Evolutionary conservation across 2,329 filamentous ascomycete species (phyloP).

Genomic region (Coleophoma cylindrospora): DNA sequence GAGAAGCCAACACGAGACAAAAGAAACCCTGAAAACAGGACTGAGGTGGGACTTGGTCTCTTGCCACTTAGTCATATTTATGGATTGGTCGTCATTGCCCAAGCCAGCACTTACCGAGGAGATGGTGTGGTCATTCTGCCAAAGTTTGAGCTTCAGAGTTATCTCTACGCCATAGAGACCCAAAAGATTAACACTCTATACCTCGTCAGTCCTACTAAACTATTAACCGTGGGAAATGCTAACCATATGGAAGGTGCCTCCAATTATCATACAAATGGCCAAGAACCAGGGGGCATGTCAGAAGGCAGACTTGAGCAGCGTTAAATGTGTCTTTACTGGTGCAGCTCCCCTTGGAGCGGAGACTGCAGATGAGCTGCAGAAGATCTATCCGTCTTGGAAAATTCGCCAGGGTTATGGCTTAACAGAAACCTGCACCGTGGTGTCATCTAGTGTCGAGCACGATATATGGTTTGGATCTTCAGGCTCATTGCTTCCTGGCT

Average conservation of each 20-base stretch:
- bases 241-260: conserved; percentile 55
- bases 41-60: conserved; percentile 55
- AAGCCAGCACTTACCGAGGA: conserved; percentile 62
- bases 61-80: conserved; percentile 82
- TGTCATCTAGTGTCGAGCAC: conserved; percentile 50
- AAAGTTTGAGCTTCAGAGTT: conserved; percentile 68
- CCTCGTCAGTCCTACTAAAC: conserved; percentile 43
- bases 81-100: conserved; percentile 65
- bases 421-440: conserved; percentile 72
- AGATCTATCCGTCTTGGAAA: conserved; percentile 57
- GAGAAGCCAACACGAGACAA: conserved; percentile 30
- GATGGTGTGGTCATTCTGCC: conserved; percentile 69
- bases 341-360: conserved; percentile 75
- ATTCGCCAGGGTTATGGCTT: conserved; percentile 69
- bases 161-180: conserved; percentile 58
- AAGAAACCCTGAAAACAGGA: not conserved
- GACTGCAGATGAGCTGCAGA: conserved; percentile 58
- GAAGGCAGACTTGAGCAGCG: conserved; percentile 68
- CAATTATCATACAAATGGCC: conserved; percentile 73
- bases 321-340: conserved; percentile 63
- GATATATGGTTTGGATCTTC: conserved; percentile 70
- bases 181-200: conserved; percentile 65
- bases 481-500: conserved; percentile 62
- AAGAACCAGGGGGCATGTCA: conserved; percentile 56
- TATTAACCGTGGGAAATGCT: not conserved